Evolutionary conservation across 2,329 filamentous ascomycete genomes (phyloP).

Genomic region (Fusarium domesticum): DNA sequence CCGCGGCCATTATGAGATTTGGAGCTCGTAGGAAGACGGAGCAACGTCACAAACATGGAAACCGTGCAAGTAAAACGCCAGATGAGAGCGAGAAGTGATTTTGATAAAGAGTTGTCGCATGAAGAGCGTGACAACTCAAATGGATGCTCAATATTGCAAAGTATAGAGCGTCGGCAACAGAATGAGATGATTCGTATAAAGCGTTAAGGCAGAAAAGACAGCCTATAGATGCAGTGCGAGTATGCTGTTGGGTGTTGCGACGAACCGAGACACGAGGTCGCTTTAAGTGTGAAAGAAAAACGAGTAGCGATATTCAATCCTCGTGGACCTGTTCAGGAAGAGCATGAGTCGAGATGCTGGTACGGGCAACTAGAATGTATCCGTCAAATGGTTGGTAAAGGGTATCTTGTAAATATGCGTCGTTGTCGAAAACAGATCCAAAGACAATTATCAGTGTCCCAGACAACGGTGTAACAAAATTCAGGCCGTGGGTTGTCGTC

Average conservation of each 20-base stretch:
- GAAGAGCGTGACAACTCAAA: constrained; percentile 7
- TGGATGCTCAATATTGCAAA: constrained; percentile 7
- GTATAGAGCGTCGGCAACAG: constrained; percentile 1
- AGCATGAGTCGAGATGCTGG: not conserved
- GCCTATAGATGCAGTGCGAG: constrained; percentile 5
- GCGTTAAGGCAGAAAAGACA: constrained; percentile 5
- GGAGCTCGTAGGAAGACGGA: constrained; percentile 42
- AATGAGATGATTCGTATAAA: constrained; percentile 17
- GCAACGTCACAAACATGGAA: constrained; percentile 52
- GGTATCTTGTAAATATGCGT: constrained; percentile 7
- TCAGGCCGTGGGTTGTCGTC: constrained; percentile 9
- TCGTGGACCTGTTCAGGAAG: no score
- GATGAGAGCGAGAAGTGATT: constrained; percentile 10
- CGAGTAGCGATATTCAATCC: no score
- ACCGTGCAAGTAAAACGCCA: constrained; percentile 30
- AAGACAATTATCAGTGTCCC: constrained; percentile 18
- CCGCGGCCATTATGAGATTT: constrained; percentile 54
- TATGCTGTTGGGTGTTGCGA: not conserved
- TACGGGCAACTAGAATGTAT: not conserved
- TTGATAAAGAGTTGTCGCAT: constrained; percentile 12
- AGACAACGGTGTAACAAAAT: constrained; percentile 11
- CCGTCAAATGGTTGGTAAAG: constrained; percentile 2
- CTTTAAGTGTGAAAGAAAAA: no score
- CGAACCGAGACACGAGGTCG: not conserved
- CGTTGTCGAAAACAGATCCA: constrained; percentile 14